Conservation (phyloP, 176 grass and related monocot species). For the Carex scoparia region DNA sequence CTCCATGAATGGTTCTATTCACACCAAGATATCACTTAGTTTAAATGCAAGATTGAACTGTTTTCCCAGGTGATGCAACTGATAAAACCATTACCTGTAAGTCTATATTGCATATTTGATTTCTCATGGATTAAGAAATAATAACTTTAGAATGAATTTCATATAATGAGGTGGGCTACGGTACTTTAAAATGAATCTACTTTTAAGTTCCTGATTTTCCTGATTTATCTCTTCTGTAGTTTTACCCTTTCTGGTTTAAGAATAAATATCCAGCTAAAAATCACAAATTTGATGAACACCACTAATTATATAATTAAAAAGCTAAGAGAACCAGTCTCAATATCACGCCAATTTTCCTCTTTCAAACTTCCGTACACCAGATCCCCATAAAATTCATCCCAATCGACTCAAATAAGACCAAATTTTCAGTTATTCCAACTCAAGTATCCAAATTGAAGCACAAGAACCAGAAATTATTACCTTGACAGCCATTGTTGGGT, state of each 20-base stretch:
- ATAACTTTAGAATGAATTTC: background rate
- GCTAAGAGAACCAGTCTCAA: background rate
- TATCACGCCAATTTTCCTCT: background rate
- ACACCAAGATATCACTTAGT: background rate
- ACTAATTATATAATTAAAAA: background rate
- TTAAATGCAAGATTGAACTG: background rate
- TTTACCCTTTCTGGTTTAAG: background rate
- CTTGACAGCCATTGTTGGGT: slow-evolving; percentile 65
- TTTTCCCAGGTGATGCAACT: background rate
- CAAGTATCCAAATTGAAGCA: background rate
- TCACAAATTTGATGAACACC: background rate
- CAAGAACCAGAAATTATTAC: background rate
- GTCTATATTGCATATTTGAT: background rate
- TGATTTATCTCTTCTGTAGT: background rate
- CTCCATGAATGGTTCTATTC: background rate
- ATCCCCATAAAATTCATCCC: background rate
- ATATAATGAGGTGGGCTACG: background rate
- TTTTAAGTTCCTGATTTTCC: background rate
- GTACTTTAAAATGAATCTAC: background rate
- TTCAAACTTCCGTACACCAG: slow-evolving; percentile 8
- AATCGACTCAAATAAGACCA: background rate
- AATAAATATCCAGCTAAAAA: background rate
- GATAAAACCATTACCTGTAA: background rate
- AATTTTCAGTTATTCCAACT: background rate
- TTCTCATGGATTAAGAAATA: background rate